Percentiles rank a stretch among this genome's conserved stretches.
These are phyloP conservation scores for Teratosphaeriaceae sp. DNA, from an alignment of 2,329 filamentous ascomycete genomes.

Conservation along the genomic window DNA sequence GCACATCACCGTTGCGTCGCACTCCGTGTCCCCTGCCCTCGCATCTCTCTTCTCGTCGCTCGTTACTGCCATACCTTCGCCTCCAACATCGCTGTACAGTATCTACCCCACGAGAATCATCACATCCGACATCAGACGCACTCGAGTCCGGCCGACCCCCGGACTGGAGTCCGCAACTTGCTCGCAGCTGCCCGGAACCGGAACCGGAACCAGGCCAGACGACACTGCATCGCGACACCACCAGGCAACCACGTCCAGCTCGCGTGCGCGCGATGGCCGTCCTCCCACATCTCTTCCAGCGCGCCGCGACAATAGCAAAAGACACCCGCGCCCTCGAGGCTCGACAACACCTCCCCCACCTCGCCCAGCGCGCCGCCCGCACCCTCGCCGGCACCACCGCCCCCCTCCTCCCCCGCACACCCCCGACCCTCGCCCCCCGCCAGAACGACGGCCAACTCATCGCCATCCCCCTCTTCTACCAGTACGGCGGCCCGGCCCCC, in stretches of 20 bases:
- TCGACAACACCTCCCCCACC: conserved; percentile 17
- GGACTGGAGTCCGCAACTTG: no score
- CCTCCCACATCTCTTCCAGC: conserved; percentile 12
- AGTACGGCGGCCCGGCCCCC: conserved; percentile 46
- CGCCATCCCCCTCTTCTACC: conserved; percentile 57
- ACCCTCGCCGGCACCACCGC: conserved; percentile 3
- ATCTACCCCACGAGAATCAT: no score
- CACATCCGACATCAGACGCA: no score
- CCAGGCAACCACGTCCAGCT: background rate
- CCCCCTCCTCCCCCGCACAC: conserved; percentile 7
- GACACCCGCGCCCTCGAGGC: conserved; percentile 24
- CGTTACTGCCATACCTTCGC: background rate
- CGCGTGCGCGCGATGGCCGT: conserved; percentile 13
- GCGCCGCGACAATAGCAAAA: conserved; percentile 13
- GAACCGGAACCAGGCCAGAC: no score
- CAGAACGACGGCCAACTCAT: conserved; percentile 18
- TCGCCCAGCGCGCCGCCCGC: conserved; percentile 11
- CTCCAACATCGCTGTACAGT: background rate
- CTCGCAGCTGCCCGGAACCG: no score
- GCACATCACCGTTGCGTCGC: background rate
- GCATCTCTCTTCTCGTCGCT: conserved; percentile 3
- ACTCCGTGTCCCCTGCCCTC: background rate
- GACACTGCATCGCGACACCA: no score
- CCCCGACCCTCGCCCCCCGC: conserved; percentile 11
- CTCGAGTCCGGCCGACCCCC: no score